Evolutionary conservation across 1,284 basidiomycete genomes (phyloP), one percentile per base, ranked within the genome.

Genomic region (Xerocomus minutiporus): DNA sequence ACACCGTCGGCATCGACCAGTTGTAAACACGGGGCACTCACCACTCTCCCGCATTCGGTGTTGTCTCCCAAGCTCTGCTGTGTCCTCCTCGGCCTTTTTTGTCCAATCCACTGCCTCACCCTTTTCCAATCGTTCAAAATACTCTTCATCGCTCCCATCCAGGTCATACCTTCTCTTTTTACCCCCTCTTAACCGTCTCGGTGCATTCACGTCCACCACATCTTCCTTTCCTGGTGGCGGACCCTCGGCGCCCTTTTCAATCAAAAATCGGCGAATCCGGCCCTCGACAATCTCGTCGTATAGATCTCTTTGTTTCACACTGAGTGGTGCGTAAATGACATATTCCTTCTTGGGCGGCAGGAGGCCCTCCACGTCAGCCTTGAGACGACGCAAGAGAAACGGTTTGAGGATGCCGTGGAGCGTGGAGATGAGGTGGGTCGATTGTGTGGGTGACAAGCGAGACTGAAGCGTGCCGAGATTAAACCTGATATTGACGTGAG

Each of bases 311-410:
- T 98, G 95, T 42, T 79, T 77, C 43, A 82, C 74, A 42, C 86
- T 96, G 6, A 97, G 75, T 1, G 93, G 94, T 0, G 94, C 93
- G 59, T 96, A 97, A 0, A 97, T 78, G 5, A 97, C 83, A 61
- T 98, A 97, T 73, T 97, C 95, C 71, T 96, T 97, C 77, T 97
- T 97, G 1, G 88, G 88, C 0, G 87, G 88, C 8, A 98, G 76
- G 48, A 83, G 79, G 50, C 82, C 80, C 66, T 94, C 92, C 8
- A 98, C 95, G 58, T 99, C 96, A 20, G 77, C 84, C 70, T 98
- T 98, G 57, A 97, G 78, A 17, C 95, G 84, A 8, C 95, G 84
- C 0, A 98, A 78, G n/a, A 98, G 79, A 78, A 97, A 98, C 0
- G 96, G 96, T 59, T 94, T 93, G 38, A 99, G 82, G 59, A 98